These are phyloP conservation scores for Pichiaceae sp. DNA, from an alignment of 1,139 yeast genomes.

Conservation along the genomic window DNA sequence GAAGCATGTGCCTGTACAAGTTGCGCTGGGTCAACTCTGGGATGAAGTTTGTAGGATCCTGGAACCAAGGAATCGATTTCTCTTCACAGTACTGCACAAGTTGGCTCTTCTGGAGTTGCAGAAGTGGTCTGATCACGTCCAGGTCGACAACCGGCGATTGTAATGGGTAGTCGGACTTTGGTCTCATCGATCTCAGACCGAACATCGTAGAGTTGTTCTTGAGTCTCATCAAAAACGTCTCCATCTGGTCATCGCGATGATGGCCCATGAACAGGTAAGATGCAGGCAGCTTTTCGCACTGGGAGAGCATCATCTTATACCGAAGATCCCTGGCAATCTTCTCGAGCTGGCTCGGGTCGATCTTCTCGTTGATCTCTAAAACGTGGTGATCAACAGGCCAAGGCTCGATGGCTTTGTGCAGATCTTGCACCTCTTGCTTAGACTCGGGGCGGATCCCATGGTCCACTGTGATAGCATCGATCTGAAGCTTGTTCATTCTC, in stretches of 20 bases:
- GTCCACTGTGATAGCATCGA: slow-evolving; percentile 21
- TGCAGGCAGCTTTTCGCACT: slow-evolving; percentile 26
- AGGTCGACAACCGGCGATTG: slow-evolving; percentile 16
- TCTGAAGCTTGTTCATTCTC: slow-evolving; percentile 7
- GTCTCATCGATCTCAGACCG: slow-evolving; percentile 44
- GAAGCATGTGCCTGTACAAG: slow-evolving; percentile 27
- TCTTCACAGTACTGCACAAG: slow-evolving; percentile 38
- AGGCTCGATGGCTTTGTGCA: slow-evolving; percentile 32
- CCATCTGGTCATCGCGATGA: slow-evolving; percentile 63
- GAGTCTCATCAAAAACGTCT: slow-evolving; percentile 55
- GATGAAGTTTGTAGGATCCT: slow-evolving; percentile 59
- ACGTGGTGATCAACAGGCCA: slow-evolving; percentile 49
- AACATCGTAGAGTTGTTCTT: slow-evolving; percentile 45
- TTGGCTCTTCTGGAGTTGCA: slow-evolving; percentile 34
- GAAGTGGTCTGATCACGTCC: slow-evolving; percentile 44
- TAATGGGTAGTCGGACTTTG: slow-evolving; percentile 25
- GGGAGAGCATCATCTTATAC: slow-evolving; percentile 32
- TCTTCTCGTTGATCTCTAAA: slow-evolving; percentile 22
- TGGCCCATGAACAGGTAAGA: slow-evolving; percentile 51
- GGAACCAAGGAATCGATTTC: slow-evolving; percentile 48
- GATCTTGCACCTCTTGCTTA: slow-evolving; percentile 16
- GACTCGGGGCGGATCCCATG: slow-evolving; percentile 19
- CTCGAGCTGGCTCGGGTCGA: slow-evolving; percentile 28
- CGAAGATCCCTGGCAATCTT: slow-evolving; percentile 49
- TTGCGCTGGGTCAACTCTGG: slow-evolving; percentile 48